Base-by-base conservation (phyloP, 306 rosid genomes). In the Vigna radiata region DNA sequence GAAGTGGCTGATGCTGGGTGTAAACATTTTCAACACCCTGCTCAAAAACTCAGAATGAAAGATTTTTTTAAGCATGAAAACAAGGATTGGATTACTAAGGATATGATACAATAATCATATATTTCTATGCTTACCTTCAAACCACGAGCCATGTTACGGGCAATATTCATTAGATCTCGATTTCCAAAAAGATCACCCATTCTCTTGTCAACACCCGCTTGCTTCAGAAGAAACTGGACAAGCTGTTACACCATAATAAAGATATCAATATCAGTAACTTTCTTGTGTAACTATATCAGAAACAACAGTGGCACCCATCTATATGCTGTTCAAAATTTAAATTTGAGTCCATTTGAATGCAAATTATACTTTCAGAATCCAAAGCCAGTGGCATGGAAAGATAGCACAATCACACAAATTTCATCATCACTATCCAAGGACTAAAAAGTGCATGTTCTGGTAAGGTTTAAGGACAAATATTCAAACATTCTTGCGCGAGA, bases 131-230 rank as follows among this genome's bases (percentile, higher is more conserved):
- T 80, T 73, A 91, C 98, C 97, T 93, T 93, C 78, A 93, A 74
- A 69, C 97, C 98, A 81, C 98, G 94, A 74, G 98, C 98, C 98
- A 91, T 93, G 83, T 93, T 93, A 76, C 92, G 98, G 46, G 98
- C 98, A 87, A 93, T 93, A 77, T 93, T 93, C 82, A 91, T 77
- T 85, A 93, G 86, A 83, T 93, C 98, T 68, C 97, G 90, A 82
- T 91, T 93, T 75, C 97, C 97, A 66, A 5, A 93, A 68, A 93
- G 96, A 88, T 91, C 98, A 47, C 94, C 97, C 7, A 88, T 91
- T 84, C 98, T 85, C 84, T 87, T 93, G 80, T 93, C 97, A 80
- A 93, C 91, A 79, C 98, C 98, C 1, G 98, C 98, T 90, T 93
- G 98, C 90, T 91, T 93, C 83, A 93, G 84, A 83, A 93, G 92